Conservation (phyloP, 495 filamentous ascomycete species). For the Penicillium odoratum region DNA sequence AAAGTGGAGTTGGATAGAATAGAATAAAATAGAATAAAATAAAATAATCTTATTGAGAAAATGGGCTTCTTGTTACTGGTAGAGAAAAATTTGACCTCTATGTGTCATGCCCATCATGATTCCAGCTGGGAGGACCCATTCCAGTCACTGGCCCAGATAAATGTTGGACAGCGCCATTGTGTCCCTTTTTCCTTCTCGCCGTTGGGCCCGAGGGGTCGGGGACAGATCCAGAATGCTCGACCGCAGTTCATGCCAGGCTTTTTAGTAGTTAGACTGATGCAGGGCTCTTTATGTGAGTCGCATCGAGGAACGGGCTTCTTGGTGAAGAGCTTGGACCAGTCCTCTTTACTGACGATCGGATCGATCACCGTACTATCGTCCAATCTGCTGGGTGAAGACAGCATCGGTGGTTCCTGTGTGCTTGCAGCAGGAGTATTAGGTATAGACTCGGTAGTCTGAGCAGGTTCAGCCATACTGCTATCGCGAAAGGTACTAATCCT, state of each 20-base stretch:
- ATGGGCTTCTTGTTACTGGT: neutral
- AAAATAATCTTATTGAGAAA: neutral
- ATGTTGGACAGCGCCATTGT: constrained; percentile 82
- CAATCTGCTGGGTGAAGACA: neutral
- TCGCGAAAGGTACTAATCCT: neutral
- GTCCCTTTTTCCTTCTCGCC: constrained; percentile 80
- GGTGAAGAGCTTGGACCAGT: constrained; percentile 82
- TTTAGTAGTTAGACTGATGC: constrained; percentile 76
- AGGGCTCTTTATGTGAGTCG: constrained; percentile 82
- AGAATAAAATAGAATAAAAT: neutral
- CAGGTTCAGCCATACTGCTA: neutral
- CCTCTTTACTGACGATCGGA: constrained; percentile 72
- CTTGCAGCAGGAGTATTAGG: neutral
- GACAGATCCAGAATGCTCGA: constrained; percentile 83
- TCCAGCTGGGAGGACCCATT: constrained; percentile 33
- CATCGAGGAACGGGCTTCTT: constrained; percentile 74
- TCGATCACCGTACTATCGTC: constrained; percentile 54
- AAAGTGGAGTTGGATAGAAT: neutral
- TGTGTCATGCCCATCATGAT: neutral
- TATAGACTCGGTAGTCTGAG: neutral
- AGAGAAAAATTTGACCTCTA: neutral
- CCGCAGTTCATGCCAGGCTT: constrained; percentile 85
- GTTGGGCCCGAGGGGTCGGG: constrained; percentile 76
- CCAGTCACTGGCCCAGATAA: constrained; percentile 92
- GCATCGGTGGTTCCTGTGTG: neutral